Evolutionary conservation across 768 basidiomycete species (phyloP).

Genomic region (Termitomyces sp.): DNA sequence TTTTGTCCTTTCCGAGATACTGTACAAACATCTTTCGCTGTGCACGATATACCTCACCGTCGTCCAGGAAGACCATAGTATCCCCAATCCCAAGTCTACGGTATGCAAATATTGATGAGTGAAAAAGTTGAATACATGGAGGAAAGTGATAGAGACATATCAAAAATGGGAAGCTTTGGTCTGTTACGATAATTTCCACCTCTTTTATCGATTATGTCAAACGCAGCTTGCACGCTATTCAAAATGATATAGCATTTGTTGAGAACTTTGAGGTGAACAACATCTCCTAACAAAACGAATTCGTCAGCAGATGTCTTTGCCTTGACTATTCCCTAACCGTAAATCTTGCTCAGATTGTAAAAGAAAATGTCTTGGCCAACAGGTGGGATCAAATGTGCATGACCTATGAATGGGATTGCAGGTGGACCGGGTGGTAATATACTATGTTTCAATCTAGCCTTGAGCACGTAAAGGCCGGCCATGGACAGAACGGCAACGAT

Average conservation of each 20-base stretch:
- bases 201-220: constrained; percentile 23
- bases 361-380: constrained; percentile 18
- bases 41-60: constrained; percentile 6
- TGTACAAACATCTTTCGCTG: constrained; percentile 11
- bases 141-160: constrained; percentile 6
- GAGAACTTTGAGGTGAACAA: constrained; percentile 16
- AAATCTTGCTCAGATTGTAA: constrained; percentile 24
- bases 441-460: background rate
- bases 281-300: constrained; percentile 4
- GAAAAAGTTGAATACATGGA: background rate
- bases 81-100: constrained; percentile 6
- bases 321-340: constrained; percentile 19
- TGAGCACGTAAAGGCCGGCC: background rate
- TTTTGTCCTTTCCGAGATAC: constrained; percentile 8
- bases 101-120: background rate
- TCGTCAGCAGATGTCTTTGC: background rate
- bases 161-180: constrained; percentile 14
- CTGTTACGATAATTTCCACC: constrained; percentile 21
- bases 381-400: constrained; percentile 27
- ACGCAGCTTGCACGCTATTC: constrained; percentile 19
- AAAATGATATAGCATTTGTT: constrained; percentile 20
- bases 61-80: constrained; percentile 7
- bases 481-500: background rate
- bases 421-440: constrained; percentile 26
- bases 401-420: constrained; percentile 28